Percentiles rank a stretch among this genome's conserved stretches.
These are phyloP conservation scores for Magnusiomyces paraingens DNA, from an alignment of 1,139 yeast species.

Conservation along the genomic window DNA sequence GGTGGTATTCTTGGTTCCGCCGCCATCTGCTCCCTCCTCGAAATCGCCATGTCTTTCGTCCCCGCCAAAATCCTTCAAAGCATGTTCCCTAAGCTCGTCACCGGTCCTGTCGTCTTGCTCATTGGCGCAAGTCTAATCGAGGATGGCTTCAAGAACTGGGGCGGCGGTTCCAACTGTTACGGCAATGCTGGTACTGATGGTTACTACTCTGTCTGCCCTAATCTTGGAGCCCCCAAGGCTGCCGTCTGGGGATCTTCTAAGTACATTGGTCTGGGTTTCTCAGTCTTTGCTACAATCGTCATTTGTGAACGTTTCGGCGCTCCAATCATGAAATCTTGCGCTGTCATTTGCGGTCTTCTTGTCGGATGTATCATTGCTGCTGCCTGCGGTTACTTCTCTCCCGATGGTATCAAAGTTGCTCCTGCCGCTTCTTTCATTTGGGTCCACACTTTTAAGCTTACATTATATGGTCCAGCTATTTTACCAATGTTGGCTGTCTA, in stretches of 20 bases:
- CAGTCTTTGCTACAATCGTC: conserved; percentile 67
- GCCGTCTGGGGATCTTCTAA: conserved; percentile 80
- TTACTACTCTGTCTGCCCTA: conserved; percentile 43
- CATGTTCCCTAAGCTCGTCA: conserved; percentile 80
- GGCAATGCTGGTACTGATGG: conserved; percentile 38
- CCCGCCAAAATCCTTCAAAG: conserved; percentile 66
- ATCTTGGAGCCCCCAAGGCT: conserved; percentile 44
- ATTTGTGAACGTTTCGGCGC: conserved; percentile 81
- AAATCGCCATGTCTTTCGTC: conserved; percentile 62
- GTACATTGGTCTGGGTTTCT: conserved; percentile 79
- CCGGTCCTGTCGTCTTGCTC: conserved; percentile 84
- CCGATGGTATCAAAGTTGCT: conserved; percentile 51
- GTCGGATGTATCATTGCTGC: conserved; percentile 91
- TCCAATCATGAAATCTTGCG: conserved; percentile 92
- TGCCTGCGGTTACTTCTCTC: conserved; percentile 75
- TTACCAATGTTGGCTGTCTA: conserved; percentile 79
- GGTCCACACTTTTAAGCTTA: conserved; percentile 74
- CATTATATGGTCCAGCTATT: conserved; percentile 75
- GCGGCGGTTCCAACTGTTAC: conserved; percentile 67
- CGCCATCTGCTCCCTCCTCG: conserved; percentile 67
- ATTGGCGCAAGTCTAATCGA: conserved; percentile 66
- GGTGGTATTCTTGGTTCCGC: conserved; percentile 82
- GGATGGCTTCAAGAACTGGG: conserved; percentile 76
- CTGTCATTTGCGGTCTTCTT: conserved; percentile 74
- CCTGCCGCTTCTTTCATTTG: conserved; percentile 83